phyloP scores from a whole-genome alignment of 1,139 yeast species.

The Arxiozyma bovina region DNA sequence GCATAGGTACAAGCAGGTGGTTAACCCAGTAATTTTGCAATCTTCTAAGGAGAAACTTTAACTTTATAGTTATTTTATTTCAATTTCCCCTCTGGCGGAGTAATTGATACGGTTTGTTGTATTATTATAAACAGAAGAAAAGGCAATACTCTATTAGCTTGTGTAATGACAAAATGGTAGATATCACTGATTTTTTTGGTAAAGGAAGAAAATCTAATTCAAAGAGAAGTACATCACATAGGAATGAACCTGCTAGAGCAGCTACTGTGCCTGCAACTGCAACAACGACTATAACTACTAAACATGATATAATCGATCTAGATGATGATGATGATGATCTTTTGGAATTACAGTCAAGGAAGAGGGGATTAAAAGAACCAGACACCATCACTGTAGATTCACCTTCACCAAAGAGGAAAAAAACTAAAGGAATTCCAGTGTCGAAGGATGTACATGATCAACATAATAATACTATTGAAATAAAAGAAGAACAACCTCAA shows the following conservation, averaged over 20 bases:
- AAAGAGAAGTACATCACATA: conserved; percentile 3
- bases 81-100: too few species aligned
- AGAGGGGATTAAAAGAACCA: neutral
- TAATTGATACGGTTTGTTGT: neutral
- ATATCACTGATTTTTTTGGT: conserved; percentile 36
- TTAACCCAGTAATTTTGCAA: too few species aligned
- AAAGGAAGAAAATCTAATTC: conserved; percentile 11
- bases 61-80: too few species aligned
- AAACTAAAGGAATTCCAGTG: conserved; percentile 2
- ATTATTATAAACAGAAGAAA: neutral
- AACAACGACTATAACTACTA: neutral
- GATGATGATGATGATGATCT: conserved; percentile 18
- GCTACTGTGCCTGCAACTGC: conserved; percentile 1
- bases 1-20: neutral
- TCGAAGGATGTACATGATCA: neutral
- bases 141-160: neutral
- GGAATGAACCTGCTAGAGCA: conserved; percentile 2
- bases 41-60: neutral
- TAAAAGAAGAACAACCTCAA: neutral
- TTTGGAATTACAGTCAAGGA: conserved; percentile 3
- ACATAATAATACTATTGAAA: neutral
- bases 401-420: conserved; percentile 5
- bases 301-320: conserved; percentile 19
- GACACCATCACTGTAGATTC: conserved; percentile 3
- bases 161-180: conserved; percentile 31